Evolutionary conservation across 2,329 filamentous ascomycete species (phyloP).

Genomic region (Sporothrix brunneoviolacea): DNA sequence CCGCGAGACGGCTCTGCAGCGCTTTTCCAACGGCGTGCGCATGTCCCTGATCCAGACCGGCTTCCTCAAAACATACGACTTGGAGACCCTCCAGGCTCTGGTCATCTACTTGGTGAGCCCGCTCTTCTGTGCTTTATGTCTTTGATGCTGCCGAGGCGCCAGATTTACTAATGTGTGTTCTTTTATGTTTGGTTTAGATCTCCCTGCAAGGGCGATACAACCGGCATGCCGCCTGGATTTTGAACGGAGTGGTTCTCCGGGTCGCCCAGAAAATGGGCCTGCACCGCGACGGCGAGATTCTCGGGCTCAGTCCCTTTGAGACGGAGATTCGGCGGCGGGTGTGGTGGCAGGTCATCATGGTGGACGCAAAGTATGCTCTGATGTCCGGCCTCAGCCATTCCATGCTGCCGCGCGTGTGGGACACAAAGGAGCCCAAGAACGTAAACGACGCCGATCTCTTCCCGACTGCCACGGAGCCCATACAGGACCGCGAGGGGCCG

Average conservation of each 20-base stretch:
- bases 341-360: constrained; percentile 59
- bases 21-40: constrained; percentile 46
- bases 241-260: constrained; percentile 54
- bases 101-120: constrained; percentile 47
- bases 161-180: neutral
- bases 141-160: neutral
- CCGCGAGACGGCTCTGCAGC: constrained; percentile 43
- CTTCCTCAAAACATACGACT: constrained; percentile 53
- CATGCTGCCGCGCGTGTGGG: constrained; percentile 45
- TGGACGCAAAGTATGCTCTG: constrained; percentile 51
- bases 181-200: constrained; percentile 29
- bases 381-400: constrained; percentile 51
- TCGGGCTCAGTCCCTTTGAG: constrained; percentile 55
- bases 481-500: constrained; percentile 47
- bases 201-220: constrained; percentile 53
- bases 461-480: constrained; percentile 44
- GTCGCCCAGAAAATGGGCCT: constrained; percentile 63
- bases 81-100: constrained; percentile 53
- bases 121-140: neutral
- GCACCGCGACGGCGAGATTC: constrained; percentile 52
- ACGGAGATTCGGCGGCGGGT: constrained; percentile 61
- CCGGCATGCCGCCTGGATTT: constrained; percentile 52
- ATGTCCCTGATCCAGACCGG: constrained; percentile 43
- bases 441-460: constrained; percentile 54
- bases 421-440: constrained; percentile 50